phyloP scores from a whole-genome alignment of 306 rosid species.

The Dalbergia cultrata region DNA sequence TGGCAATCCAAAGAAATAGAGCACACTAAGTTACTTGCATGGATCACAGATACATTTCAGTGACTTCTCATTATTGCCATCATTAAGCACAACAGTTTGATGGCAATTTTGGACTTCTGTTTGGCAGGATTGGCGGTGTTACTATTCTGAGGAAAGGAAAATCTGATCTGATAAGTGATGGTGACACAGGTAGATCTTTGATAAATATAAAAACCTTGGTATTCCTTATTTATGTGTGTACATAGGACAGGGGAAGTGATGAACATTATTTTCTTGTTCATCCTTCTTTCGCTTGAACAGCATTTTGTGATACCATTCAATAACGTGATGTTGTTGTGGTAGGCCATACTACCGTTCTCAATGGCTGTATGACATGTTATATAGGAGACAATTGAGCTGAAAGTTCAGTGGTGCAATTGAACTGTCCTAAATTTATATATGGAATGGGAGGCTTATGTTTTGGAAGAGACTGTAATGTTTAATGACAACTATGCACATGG shows the following conservation, averaged over 20 bases:
- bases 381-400: not conserved
- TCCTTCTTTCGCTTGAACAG: constrained; percentile 16
- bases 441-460: not conserved
- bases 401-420: not conserved
- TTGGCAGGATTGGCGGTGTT: constrained; percentile 87
- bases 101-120: constrained; percentile 41
- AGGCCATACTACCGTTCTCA: constrained; percentile 13
- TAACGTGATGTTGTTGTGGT: constrained; percentile 1
- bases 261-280: constrained; percentile 8
- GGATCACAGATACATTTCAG: constrained; percentile 25
- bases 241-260: not conserved
- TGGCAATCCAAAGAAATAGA: constrained; percentile 25
- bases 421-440: constrained; percentile 18
- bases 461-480: constrained; percentile 5
- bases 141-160: constrained; percentile 86
- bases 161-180: constrained; percentile 80
- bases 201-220: constrained; percentile 19
- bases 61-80: constrained; percentile 16
- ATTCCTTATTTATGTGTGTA: not conserved
- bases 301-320: constrained; percentile 13
- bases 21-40: constrained; percentile 21
- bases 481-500: not conserved
- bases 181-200: constrained; percentile 71
- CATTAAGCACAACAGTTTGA: not conserved
- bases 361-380: constrained; percentile 1